phyloP scores from a whole-genome alignment of 176 grass and related monocot genomes.

The Miscanthus lutarioriparius region DNA sequence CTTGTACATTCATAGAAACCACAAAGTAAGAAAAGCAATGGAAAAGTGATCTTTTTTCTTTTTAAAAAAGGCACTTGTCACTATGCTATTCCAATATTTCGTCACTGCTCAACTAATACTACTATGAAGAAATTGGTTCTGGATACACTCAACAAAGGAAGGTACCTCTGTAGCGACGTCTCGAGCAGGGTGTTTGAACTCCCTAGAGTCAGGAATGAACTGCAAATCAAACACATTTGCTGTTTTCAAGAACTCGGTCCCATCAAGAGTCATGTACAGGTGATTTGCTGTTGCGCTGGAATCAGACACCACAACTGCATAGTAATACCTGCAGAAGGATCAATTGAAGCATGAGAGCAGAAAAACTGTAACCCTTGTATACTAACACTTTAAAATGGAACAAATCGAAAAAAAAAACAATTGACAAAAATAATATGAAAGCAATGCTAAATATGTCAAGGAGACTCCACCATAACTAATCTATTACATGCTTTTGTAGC shows the following conservation, averaged over 20 bases:
- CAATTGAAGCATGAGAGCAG: not conserved
- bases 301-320: constrained; percentile 84
- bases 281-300: constrained; percentile 83
- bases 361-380: not conserved
- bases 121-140: not conserved
- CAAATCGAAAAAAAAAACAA: not conserved
- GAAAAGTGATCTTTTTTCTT: not conserved
- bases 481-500: not conserved
- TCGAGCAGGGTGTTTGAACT: constrained; percentile 68
- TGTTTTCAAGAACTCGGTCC: constrained; percentile 78
- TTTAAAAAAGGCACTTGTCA: not conserved
- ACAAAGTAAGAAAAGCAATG: not conserved
- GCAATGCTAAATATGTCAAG: constrained; percentile 2
- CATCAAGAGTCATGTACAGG: constrained; percentile 79
- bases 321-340: constrained; percentile 74
- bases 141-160: constrained; percentile 21
- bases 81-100: not conserved
- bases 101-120: not conserved
- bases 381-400: not conserved
- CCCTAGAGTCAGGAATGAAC: constrained; percentile 78
- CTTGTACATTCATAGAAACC: constrained; percentile 1
- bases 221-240: constrained; percentile 83
- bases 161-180: constrained; percentile 76
- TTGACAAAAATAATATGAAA: not conserved
- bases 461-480: not conserved